phyloP scores from a whole-genome alignment of 139 green algal species.

The Picochlorum sp. region DNA sequence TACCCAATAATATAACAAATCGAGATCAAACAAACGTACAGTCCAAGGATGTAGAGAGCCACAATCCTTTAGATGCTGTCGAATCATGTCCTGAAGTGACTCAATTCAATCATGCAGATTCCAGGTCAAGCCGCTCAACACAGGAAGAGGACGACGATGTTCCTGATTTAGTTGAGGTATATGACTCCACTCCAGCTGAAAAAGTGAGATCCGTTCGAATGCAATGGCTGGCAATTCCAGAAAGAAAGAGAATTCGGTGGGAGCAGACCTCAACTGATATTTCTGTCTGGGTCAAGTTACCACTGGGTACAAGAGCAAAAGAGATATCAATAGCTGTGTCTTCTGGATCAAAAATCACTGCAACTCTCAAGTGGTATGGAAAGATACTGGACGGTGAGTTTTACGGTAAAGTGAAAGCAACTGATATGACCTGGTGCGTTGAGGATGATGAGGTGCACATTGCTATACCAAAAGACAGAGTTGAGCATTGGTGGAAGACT shows the following conservation, averaged over 20 bases:
- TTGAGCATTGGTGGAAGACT: constrained; percentile 40
- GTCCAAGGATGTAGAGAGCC: too few relatives aligned
- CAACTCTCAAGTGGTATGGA: not conserved
- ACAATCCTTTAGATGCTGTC: too few relatives aligned
- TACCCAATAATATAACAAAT: too few relatives aligned
- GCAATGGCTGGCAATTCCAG: not conserved
- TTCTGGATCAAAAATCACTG: not conserved
- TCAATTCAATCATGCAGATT: too few relatives aligned
- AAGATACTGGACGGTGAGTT: constrained; percentile 8
- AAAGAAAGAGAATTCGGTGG: constrained; percentile 2
- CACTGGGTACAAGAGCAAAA: constrained; percentile 1
- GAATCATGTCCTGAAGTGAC: too few relatives aligned
- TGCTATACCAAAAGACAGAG: constrained; percentile 50
- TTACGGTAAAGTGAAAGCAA: constrained; percentile 15
- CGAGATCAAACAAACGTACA: too few relatives aligned
- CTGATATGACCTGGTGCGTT: constrained; percentile 45
- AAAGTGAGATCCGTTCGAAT: not conserved
- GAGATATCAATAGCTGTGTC: constrained; percentile 3
- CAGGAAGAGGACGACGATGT: not conserved
- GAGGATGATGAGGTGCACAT: constrained; percentile 36
- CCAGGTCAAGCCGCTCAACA: too few relatives aligned
- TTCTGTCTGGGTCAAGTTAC: not conserved
- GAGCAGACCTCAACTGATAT: constrained; percentile 13
- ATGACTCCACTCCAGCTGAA: constrained; percentile 1
- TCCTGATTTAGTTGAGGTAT: constrained; percentile 10